Base-by-base conservation (phyloP, 2,329 filamentous ascomycete species). In the Colletotrichum paranaense region DNA sequence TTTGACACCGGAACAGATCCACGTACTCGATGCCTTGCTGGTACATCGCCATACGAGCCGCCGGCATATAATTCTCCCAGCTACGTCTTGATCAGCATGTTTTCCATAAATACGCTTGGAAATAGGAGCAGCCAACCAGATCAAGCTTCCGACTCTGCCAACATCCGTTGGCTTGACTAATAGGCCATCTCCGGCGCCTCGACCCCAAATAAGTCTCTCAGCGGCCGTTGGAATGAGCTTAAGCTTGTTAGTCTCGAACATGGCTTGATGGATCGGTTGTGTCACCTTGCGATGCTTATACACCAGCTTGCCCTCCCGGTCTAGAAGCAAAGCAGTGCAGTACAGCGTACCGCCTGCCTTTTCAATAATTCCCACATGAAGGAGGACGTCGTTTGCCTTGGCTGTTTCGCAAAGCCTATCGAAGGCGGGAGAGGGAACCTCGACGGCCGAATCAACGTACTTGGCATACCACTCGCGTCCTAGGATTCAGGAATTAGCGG, bases 161-260 rank as follows among this genome's bases (percentile, higher is more conserved):
- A 84, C 79, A 30, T 82, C 82, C 4, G 82, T 83, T 70, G 84
- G 79, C 6, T 82, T 80, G 19, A 85, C 82, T 28, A 79, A 78
- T 9, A 85, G 76, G 1, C 81, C 81, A 58, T 85, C 83, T 32
- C 84, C 83, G 16, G 82, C 78, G 22, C 83, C 83, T 63, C 82
- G 77, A 32, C 95, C 83, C 83, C 83, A 85, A 3, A 85, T 79
- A 2, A 85, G 74, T 16, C 83, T 76, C 66, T 85, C 83, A n/a
- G 78, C 82, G 4, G 80, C 83, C 1, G 83, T 85, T 7, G 83
- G 83, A 28, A 85, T 80, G 62, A 85, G 67, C 72, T 73, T 52
- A 16, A 60, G 22, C 71, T 24, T 49, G 53, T 72, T 52, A 74
- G 67, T n/a, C 30, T 32, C 30, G 19, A 4, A 22, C 24, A 1